Evolutionary conservation across 2,329 filamentous ascomycete genomes (phyloP), one percentile per base, ranked within the genome.

Genomic region (Coniochaeta prunicola): DNA sequence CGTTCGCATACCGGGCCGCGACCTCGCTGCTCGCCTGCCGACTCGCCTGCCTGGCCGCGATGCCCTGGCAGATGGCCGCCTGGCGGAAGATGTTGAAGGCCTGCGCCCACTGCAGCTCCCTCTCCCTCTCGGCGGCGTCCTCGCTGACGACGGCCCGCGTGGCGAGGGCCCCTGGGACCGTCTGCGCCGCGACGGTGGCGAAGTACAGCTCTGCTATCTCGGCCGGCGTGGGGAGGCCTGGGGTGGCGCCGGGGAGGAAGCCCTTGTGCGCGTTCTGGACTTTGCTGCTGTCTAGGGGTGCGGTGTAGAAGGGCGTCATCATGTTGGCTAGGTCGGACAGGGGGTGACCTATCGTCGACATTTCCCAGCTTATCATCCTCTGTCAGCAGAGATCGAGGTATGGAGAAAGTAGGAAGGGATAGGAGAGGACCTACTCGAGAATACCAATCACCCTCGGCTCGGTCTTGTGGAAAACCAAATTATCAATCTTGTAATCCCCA

Each of bases 281-380:
- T 53, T 61, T 61, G 53, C 57, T 31, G 24, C 63, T 63, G 64
- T 64, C 59, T 57, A 73, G 65, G 34, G 63, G 64, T 31, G 72
- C 73, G 34, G 70, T 73, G 72, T 77, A 65, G 65, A 76, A 82
- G 9, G 80, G 80, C 8, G 76, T 77, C 28, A 87, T 72, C 19
- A 97, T 79, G 74, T 97, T 97, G 72, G 87, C 87, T 42, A 97
- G 78, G 71, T 99, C 94, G 6, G 90, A 93, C 24, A 97, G 82
- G 1, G 94, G 94, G 72, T 99, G 93, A n/a, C 94, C 94, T 58
- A 97, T 87, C 0, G 94, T 97, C 36, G 91, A 92, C 91, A 99
- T 96, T 77, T 97, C 94, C 93, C 93, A 97, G 76, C 82, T 85
- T 67, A 68, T n/a, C 15, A 2, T n/a, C 38, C 36, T 19, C 21